phyloP scores from a whole-genome alignment of 257 asterid genomes.

The Lithospermum erythrorhizon region DNA sequence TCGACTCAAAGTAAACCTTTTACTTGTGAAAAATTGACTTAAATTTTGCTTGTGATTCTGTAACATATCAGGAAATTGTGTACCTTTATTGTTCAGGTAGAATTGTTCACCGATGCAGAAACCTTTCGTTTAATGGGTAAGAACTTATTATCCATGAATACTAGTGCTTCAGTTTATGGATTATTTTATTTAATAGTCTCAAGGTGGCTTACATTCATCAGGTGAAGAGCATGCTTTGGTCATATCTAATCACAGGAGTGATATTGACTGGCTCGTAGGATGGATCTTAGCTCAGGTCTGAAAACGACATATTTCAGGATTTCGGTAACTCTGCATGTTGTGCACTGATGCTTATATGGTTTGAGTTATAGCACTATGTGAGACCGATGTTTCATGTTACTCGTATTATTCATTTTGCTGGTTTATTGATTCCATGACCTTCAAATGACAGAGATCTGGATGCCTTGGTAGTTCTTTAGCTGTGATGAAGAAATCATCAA shows the following conservation, averaged over 20 bases:
- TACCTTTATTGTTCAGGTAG: neutral
- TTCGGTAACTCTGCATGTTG: neutral
- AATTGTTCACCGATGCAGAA: neutral
- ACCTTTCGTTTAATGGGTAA: neutral
- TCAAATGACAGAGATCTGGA: slow-evolving; percentile 60
- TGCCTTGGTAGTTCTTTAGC: slow-evolving; percentile 96
- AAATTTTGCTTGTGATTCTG: neutral
- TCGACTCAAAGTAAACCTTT: too few relatives aligned
- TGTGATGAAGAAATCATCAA: slow-evolving; percentile 90
- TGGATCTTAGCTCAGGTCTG: slow-evolving; percentile 94
- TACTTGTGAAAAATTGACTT: neutral
- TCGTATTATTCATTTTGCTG: slow-evolving; percentile 4
- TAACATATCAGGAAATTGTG: neutral
- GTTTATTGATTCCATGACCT: neutral
- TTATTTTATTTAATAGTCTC: neutral
- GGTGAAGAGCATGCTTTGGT: slow-evolving; percentile 95
- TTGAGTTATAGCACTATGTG: slow-evolving; percentile 5
- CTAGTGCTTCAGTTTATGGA: neutral
- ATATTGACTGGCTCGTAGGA: slow-evolving; percentile 99
- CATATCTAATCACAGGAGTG: slow-evolving; percentile 76
- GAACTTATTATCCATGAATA: neutral
- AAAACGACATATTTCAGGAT: neutral
- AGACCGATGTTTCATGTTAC: slow-evolving; percentile 4
- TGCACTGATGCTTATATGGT: neutral
- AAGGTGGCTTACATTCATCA: slow-evolving; percentile 9